These are phyloP conservation scores for Sungouiozyma ichnusensis DNA, from an alignment of 805 yeast species.

Conservation along the genomic window DNA sequence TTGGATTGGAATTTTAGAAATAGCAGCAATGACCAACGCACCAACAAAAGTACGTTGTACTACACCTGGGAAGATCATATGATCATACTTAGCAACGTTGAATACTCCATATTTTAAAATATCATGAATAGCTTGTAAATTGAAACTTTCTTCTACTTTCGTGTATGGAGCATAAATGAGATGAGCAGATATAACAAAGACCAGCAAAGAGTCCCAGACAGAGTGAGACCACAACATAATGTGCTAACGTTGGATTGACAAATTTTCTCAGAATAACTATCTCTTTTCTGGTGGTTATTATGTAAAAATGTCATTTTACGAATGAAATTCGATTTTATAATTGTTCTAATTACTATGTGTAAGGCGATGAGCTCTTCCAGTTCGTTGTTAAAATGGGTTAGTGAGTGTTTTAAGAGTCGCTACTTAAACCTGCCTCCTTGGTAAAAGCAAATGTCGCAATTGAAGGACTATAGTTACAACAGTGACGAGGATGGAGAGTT, in stretches of 20 bases:
- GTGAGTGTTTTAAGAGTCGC: too few species aligned
- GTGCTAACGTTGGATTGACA: too few species aligned
- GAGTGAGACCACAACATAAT: slow-evolving; percentile 18
- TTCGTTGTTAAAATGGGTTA: too few species aligned
- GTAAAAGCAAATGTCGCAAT: slow-evolving; percentile 21
- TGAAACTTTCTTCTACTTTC: slow-evolving; percentile 91
- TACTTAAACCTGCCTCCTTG: too few species aligned
- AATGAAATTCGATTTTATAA: too few species aligned
- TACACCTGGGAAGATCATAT: slow-evolving; percentile 70
- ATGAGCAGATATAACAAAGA: slow-evolving; percentile 40
- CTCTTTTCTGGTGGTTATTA: too few species aligned
- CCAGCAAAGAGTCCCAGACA: slow-evolving; percentile 26
- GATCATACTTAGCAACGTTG: slow-evolving; percentile 49
- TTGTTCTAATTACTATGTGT: too few species aligned
- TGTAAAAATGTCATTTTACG: too few species aligned
- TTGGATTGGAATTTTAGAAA: slow-evolving; percentile 29
- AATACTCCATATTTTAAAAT: slow-evolving; percentile 49
- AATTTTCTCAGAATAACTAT: too few species aligned
- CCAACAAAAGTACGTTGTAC: slow-evolving; percentile 84
- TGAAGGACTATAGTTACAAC: slow-evolving; percentile 22
- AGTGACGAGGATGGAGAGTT: slow-evolving; percentile 28
- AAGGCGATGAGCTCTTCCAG: too few species aligned
- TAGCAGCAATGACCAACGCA: slow-evolving; percentile 40
- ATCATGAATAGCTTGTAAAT: slow-evolving; percentile 82
- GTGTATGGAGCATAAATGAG: slow-evolving; percentile 63